Evolutionary conservation across 805 yeast species (phyloP).

Genomic region (Ogataea zsoltii): DNA sequence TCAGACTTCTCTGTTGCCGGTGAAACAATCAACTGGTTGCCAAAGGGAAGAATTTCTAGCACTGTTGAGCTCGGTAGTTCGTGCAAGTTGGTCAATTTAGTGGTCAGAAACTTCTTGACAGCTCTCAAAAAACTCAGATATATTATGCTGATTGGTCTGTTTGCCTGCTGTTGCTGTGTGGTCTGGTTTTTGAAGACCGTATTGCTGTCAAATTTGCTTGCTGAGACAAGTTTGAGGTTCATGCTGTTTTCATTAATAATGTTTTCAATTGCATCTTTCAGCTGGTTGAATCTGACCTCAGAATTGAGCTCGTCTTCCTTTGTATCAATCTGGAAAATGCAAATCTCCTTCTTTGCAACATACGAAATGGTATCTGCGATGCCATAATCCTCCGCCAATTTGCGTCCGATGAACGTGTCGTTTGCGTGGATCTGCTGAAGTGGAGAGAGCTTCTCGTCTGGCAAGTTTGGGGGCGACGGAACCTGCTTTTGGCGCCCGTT

Average conservation of each 20-base stretch:
- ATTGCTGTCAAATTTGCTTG: slow-evolving; percentile 30
- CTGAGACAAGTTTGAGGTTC: slow-evolving; percentile 27
- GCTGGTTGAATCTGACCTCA: slow-evolving; percentile 30
- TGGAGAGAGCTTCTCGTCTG: slow-evolving; percentile 21
- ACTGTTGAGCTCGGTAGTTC: slow-evolving; percentile 28
- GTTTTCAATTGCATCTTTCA: slow-evolving; percentile 35
- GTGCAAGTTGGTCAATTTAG: slow-evolving; percentile 25
- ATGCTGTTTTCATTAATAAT: slow-evolving; percentile 30
- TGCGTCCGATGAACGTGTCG: slow-evolving; percentile 28
- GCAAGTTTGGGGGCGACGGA: not conserved
- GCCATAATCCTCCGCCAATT: slow-evolving; percentile 30
- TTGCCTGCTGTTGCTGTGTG: slow-evolving; percentile 11
- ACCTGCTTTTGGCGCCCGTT: not conserved
- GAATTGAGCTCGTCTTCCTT: slow-evolving; percentile 13
- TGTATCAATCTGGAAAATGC: slow-evolving; percentile 33
- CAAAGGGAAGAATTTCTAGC: slow-evolving; percentile 48
- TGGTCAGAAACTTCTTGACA: slow-evolving; percentile 41
- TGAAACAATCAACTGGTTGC: slow-evolving; percentile 42
- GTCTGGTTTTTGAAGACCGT: slow-evolving; percentile 23
- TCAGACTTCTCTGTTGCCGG: slow-evolving; percentile 25
- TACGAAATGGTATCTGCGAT: slow-evolving; percentile 32
- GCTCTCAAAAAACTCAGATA: slow-evolving; percentile 53
- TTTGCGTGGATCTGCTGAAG: slow-evolving; percentile 29
- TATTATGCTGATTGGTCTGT: slow-evolving; percentile 33
- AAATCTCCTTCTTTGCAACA: slow-evolving; percentile 33